phyloP scores from a whole-genome alignment of 768 basidiomycete species.

The Russula griseocarnosa region DNA sequence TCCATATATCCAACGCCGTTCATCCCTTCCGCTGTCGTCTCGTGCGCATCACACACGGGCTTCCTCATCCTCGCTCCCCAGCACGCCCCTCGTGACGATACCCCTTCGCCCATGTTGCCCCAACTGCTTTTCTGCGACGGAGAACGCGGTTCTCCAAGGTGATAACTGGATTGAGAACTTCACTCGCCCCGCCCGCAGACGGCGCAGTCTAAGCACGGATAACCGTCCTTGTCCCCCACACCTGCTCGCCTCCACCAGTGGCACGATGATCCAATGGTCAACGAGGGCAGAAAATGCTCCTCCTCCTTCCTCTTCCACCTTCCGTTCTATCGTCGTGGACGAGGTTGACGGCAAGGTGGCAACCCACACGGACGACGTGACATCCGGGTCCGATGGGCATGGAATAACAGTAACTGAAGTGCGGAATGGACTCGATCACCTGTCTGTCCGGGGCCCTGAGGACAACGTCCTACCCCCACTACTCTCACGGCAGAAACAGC shows the following conservation, averaged over 20 bases:
- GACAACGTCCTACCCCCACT: constrained; percentile 16
- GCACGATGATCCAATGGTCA: constrained; percentile 24
- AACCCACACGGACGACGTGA: neutral
- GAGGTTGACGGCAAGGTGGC: constrained; percentile 4
- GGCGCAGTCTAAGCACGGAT: constrained; percentile 41
- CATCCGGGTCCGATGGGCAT: neutral
- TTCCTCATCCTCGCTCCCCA: constrained; percentile 21
- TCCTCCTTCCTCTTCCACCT: constrained; percentile 25
- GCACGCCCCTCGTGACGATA: constrained; percentile 45
- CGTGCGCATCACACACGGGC: constrained; percentile 16
- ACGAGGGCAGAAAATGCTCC: constrained; percentile 20
- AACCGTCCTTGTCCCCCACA: constrained; percentile 25
- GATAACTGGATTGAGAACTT: constrained; percentile 62
- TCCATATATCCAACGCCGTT: constrained; percentile 51
- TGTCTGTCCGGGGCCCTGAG: constrained; percentile 6
- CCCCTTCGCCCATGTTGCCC: constrained; percentile 71
- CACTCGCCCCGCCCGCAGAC: constrained; percentile 55
- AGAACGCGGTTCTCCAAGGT: constrained; percentile 51
- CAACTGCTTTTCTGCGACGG: constrained; percentile 56
- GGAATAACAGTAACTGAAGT: neutral
- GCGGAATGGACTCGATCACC: neutral
- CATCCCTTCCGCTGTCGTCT: constrained; percentile 11
- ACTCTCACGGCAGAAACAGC: constrained; percentile 9
- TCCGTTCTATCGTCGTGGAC: constrained; percentile 15
- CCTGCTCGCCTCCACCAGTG: constrained; percentile 16